Evolutionary conservation across 441 rosid genomes (phyloP), one percentile per base, ranked within the genome.

Genomic region (Populus tomentosa): DNA sequence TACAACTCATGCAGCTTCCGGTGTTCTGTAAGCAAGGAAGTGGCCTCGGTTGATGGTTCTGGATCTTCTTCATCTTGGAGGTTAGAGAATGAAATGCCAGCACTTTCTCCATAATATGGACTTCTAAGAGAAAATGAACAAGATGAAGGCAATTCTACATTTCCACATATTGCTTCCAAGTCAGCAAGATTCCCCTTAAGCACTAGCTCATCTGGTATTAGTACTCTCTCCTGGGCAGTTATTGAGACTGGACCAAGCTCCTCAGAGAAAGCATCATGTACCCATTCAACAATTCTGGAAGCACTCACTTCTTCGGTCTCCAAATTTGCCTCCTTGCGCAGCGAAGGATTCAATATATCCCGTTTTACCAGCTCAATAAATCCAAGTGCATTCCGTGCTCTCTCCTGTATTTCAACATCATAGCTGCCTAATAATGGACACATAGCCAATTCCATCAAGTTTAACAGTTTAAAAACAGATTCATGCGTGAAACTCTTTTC

Each of bases 381-480:
- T 65, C 97, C 97, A 71, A 95, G 84, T 53, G 88, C 77, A 80
- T 92, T 93, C 74, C 83, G 79, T 36, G 87, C 84, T 82, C 97
- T 89, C 90, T 93, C 99, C 77, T 89, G 88, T 67, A 92, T 84
- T 85, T 95, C 99, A 62, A 95, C 97, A 83, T 95, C 91, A 80
- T 75, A 84, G 80, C 85, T 86, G 42, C 81, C 87, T 3, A 81
- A 82, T 71, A 92, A 82, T 10, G 95, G 89, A 53, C 79, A 76
- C 82, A 92, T 62, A 35, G 89, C 85, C 78, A 79, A 42, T 78
- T 93, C 95, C 73, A 90, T 82, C 72, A 83, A 78, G 81, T 84
- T 83, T 73, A 92, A 65, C 77, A 91, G 70, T 80, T 84, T 85
- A 76, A 77, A 76, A 84, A 91, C 74, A 72, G 90, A 90, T 73